phyloP scores from a whole-genome alignment of 257 asterid genomes.

The Solanum bulbocastanum region DNA sequence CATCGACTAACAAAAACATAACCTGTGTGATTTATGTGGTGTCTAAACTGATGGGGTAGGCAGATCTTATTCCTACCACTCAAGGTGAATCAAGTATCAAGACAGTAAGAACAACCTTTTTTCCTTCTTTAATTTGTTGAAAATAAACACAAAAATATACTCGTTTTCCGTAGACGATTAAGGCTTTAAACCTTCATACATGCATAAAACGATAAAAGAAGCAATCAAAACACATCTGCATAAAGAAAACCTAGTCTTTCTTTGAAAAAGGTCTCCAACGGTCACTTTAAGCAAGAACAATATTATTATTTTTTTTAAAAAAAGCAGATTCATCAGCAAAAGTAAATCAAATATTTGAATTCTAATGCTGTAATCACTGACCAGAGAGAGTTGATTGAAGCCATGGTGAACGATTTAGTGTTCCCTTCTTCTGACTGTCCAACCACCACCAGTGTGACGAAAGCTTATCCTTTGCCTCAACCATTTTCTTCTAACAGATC shows the following conservation, averaged over 20 bases:
- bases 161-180: accelerated
- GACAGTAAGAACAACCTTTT: neutral
- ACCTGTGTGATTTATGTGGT: neutral
- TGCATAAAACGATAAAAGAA: neutral
- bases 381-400: constrained; percentile 80
- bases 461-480: constrained; percentile 26
- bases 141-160: neutral
- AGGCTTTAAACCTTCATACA: neutral
- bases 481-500: constrained; percentile 10
- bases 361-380: neutral
- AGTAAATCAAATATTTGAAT: neutral
- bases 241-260: neutral
- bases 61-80: neutral
- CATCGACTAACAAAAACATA: neutral
- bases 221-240: neutral
- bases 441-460: constrained; percentile 87
- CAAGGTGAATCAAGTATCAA: neutral
- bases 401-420: constrained; percentile 62
- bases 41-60: neutral
- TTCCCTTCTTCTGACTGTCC: constrained; percentile 41
- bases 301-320: neutral
- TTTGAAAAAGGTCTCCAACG: neutral
- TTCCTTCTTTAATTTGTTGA: neutral
- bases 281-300: neutral
- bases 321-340: neutral